phyloP scores from a whole-genome alignment of 108 stramenopile species.

The Pseudonitzschia pungens region DNA sequence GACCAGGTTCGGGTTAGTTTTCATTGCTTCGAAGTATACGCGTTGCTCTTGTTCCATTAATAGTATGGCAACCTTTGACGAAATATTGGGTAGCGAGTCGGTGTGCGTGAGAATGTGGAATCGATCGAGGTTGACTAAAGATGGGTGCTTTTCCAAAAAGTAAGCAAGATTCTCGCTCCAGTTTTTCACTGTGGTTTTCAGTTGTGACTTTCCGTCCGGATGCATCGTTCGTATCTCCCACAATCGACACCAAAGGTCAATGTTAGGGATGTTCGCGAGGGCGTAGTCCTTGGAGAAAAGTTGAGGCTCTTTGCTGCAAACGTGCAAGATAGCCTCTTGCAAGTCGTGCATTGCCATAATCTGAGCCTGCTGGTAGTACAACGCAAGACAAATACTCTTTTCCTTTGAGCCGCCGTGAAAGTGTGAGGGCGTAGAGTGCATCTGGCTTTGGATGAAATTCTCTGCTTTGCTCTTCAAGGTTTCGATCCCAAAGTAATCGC shows the following conservation, averaged over 20 bases:
- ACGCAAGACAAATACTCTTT: neutral
- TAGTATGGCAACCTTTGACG: neutral
- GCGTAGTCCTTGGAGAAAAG: neutral
- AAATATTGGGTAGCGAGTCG: neutral
- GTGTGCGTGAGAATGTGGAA: neutral
- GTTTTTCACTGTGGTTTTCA: neutral
- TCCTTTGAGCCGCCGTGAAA: neutral
- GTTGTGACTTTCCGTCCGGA: no score
- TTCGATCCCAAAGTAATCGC: slow-evolving; percentile 10
- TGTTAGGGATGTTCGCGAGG: neutral
- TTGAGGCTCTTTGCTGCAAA: neutral
- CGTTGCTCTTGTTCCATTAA: slow-evolving; percentile 9
- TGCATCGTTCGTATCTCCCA: neutral
- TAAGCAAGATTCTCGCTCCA: slow-evolving; percentile 6
- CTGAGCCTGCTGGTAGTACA: neutral
- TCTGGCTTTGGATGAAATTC: neutral
- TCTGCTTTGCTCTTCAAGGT: neutral
- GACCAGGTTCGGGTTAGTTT: neutral
- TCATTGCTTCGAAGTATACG: neutral
- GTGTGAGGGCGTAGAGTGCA: neutral
- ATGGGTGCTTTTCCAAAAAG: neutral
- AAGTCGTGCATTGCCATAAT: neutral
- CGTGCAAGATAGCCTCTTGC: neutral
- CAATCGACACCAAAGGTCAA: slow-evolving; percentile 8
- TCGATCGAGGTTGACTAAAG: neutral